Conservation (phyloP, 1,284 basidiomycete genomes). For the Melampsora abietis-canadensis region DNA sequence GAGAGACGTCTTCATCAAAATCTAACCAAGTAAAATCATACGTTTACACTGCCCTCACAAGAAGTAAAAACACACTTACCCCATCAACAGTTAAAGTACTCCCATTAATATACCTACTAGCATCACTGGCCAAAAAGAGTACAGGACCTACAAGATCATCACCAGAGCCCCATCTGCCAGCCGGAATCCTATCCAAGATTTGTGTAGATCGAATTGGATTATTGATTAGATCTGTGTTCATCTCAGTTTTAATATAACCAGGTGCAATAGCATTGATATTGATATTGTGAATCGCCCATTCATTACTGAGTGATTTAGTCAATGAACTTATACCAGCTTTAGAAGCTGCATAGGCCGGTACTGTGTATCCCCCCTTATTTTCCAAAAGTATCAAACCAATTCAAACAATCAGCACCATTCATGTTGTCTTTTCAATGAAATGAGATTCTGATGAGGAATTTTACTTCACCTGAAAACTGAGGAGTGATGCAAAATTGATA, state of each 20-base stretch:
- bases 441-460: constrained; percentile 44
- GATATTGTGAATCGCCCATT: constrained; percentile 76
- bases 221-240: constrained; percentile 69
- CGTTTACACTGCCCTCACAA: too few relatives aligned
- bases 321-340: constrained; percentile 66
- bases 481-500: constrained; percentile 51
- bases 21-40: too few relatives aligned
- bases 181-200: constrained; percentile 67
- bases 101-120: constrained; percentile 84
- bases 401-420: constrained; percentile 50
- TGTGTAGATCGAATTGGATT: constrained; percentile 74
- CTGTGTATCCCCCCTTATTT: constrained; percentile 60
- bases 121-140: constrained; percentile 81
- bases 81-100: constrained; percentile 60
- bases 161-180: constrained; percentile 74
- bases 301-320: constrained; percentile 59
- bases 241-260: constrained; percentile 68
- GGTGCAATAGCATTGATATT: constrained; percentile 87
- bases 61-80: constrained; percentile 27
- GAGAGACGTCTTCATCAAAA: too few relatives aligned
- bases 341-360: constrained; percentile 87
- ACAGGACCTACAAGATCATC: constrained; percentile 83
- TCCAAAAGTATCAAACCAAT: neutral
- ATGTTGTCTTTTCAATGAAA: constrained; percentile 46
- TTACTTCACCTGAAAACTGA: constrained; percentile 51